Evolutionary conservation across 805 yeast genomes (phyloP).

Genomic region (Starmerella stigmatis): DNA sequence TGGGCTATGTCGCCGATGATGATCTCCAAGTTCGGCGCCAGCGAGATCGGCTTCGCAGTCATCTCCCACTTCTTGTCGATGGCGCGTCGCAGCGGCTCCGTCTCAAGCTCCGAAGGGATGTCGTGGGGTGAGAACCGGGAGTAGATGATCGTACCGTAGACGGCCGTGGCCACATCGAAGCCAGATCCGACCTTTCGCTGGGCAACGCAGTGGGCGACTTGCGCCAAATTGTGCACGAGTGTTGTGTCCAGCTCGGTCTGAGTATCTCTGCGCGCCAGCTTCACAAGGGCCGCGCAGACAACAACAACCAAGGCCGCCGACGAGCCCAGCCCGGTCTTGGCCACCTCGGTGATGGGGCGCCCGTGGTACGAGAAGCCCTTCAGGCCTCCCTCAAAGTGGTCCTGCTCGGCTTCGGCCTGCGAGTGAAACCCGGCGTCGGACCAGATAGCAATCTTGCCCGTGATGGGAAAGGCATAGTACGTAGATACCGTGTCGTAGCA

Average conservation of each 20-base stretch:
- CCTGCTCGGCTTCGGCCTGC: conserved; percentile 39
- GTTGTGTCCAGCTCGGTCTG: conserved; percentile 34
- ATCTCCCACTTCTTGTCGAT: conserved; percentile 47
- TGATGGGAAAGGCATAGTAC: conserved; percentile 37
- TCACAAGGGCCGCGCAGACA: conserved; percentile 56
- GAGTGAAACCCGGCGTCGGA: conserved; percentile 90
- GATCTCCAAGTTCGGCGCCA: conserved; percentile 61
- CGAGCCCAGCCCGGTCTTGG: conserved; percentile 93
- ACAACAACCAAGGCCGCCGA: conserved; percentile 89
- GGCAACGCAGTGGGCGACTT: conserved; percentile 83
- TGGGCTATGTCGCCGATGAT: conserved; percentile 89
- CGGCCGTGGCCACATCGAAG: conserved; percentile 93
- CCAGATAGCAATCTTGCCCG: conserved; percentile 46
- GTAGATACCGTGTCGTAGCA: conserved; percentile 46
- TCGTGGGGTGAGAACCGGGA: conserved; percentile 57
- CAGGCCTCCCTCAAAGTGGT: conserved; percentile 13
- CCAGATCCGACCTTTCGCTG: conserved; percentile 96
- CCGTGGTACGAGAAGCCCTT: conserved; percentile 49
- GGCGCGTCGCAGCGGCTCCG: conserved; percentile 17
- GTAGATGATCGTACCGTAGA: conserved; percentile 78
- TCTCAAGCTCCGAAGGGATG: conserved; percentile 28
- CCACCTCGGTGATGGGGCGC: conserved; percentile 52
- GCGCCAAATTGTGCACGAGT: conserved; percentile 67
- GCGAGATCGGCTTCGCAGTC: conserved; percentile 40
- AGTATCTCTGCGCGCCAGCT: conserved; percentile 26